Evolutionary conservation across 495 filamentous ascomycete species (phyloP), one percentile per base, ranked within the genome.

Genomic region (Tirmania nivea): DNA sequence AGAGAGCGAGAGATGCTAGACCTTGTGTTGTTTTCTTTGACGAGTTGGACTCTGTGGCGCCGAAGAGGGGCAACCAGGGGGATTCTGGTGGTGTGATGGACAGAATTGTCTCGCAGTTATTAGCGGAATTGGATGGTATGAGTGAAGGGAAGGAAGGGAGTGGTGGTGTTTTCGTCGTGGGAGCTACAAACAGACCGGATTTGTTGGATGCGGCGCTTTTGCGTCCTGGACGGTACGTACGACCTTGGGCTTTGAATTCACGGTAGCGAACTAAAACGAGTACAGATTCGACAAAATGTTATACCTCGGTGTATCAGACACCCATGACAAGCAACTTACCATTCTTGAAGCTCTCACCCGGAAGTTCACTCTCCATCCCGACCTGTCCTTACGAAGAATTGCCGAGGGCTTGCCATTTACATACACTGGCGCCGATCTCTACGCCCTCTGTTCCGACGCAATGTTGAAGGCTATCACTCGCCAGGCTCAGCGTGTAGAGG

Each of bases 1-100:
- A 94, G 69, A 75, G 87, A 11, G 90, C 90, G 8, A 73, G 92
- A 9, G 90, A 96, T 68, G 90, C 90, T 9, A 72, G 89, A n/a
- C 90, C 90, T 1, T 97, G 90, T 59, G 89, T 96, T 47, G 90
- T 97, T 21, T 97, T 97, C 74, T 97, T 97, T 60, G 90, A 99
- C 59, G 90, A 99, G 68, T 65, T 99, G 59, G 90, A 99, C 61
- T 94, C 86, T 0, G 92, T 99, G 9, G 90, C 90, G 14, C 90
- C 90, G 1, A 99, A 99, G 71, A 72, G 90, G 62, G 90, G 90
- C 17, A 96, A 99, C 62, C 90, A 97, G 66, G 90, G 90, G 48
- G 90, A 99, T 65, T 93, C 85, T 54, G 92, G 92, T 49, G 90
- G 90, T 66, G 90, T 99, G 35, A 99, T 96, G 92, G 90, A 99